Base-by-base conservation (phyloP, 257 asterid species). In the Nicotiana undulata region DNA sequence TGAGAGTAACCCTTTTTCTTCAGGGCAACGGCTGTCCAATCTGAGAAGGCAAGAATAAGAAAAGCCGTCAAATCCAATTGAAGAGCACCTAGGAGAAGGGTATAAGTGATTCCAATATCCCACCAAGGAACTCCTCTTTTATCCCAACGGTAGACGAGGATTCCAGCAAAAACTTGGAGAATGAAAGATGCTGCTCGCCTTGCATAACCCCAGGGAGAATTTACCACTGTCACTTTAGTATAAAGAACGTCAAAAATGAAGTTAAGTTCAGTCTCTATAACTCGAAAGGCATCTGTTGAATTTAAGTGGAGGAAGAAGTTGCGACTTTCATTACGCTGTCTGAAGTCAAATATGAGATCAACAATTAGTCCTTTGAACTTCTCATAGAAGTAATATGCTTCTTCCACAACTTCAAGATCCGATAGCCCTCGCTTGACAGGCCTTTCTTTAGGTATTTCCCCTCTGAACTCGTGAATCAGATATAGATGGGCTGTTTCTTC, bases 321-420 rank as follows among this genome's bases (percentile, higher is more conserved):
- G 13, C 86, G 75, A 32, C 90, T 88, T 13, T 52, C 80, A 29
- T 80, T 80, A 1, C 92, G 86, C 15, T 88, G 91, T 1, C 84
- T 82, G 77, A 60, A 79, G 89, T 90, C 89, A 82, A 88, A 86
- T 2, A 87, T 84, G 81, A 86, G 86, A 75, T 91, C 92, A 9
- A 91, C 93, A 13, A 89, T 76, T 17, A 91, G 88, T 1, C 96
- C 96, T 65, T 87, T 90, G 86, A 91, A 91, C 4, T 77, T 86
- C 13, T 82, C 24, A 84, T 83, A 91, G 82, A 77, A 84, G 3
- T 52, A 74, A 72, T 85, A 31, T 10, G 89, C 96, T 18, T 87
- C 59, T 20, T 81, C 84, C 56, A 87, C 84, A 0, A 84, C 81
- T 22, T 87, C 93, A 8, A 3, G 6, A 0, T 68, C 68, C 1